These are phyloP conservation scores for Metschnikowia cubensis DNA, from an alignment of 805 yeast genomes.

Conservation along the genomic window DNA sequence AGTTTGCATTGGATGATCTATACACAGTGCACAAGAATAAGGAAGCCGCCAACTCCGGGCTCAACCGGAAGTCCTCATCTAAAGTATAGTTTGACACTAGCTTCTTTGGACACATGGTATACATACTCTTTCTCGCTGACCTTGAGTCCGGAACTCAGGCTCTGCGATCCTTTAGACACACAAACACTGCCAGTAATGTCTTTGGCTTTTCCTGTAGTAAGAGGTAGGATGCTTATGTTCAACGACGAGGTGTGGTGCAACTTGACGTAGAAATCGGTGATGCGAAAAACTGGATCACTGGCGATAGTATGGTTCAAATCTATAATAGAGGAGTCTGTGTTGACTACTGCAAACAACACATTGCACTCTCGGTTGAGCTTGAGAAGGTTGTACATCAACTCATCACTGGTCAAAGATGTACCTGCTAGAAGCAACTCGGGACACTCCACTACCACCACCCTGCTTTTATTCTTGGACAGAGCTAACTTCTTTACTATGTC, in stretches of 20 bases:
- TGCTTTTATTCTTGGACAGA: constrained; percentile 9
- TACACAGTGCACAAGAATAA: constrained; percentile 44
- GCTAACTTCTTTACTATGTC: constrained; percentile 12
- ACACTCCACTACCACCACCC: constrained; percentile 41
- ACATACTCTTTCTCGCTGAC: constrained; percentile 61
- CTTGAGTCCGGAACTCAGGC: constrained; percentile 15
- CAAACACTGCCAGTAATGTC: constrained; percentile 75
- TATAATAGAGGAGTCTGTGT: constrained; percentile 36
- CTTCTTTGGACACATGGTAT: constrained; percentile 55
- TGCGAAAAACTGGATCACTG: constrained; percentile 36
- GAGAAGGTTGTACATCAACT: constrained; percentile 28
- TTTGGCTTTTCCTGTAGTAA: constrained; percentile 75
- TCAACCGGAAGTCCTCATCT: constrained; percentile 23
- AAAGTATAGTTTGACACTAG: constrained; percentile 41
- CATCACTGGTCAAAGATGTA: constrained; percentile 34
- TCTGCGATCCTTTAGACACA: constrained; percentile 53
- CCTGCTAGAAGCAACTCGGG: constrained; percentile 46
- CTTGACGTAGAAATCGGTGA: constrained; percentile 45
- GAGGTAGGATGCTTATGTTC: constrained; percentile 57
- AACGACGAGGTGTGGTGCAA: constrained; percentile 49
- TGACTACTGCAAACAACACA: constrained; percentile 32
- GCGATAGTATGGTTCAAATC: constrained; percentile 23
- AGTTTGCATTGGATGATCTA: constrained; percentile 78
- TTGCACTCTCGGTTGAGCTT: constrained; percentile 30
- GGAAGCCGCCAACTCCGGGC: not conserved